Conservation (phyloP, 129 eudicot genomes). For the Lactuca saligna region DNA sequence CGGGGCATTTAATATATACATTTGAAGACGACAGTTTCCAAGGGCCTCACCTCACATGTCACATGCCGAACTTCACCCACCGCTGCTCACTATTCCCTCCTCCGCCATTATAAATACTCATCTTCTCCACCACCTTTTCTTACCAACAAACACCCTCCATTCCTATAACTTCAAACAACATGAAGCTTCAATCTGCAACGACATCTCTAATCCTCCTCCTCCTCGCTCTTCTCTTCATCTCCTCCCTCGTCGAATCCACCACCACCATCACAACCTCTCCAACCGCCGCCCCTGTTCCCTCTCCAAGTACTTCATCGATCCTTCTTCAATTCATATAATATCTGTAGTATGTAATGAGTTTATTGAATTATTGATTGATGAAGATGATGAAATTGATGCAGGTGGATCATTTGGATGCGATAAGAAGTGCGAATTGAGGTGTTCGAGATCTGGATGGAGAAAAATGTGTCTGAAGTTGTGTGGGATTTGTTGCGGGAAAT, state of each 20-base stretch:
- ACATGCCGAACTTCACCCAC: background rate
- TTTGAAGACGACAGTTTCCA: background rate
- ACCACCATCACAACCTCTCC: background rate
- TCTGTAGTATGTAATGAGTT: background rate
- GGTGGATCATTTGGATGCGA: background rate
- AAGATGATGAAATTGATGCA: background rate
- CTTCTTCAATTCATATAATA: too few relatives aligned
- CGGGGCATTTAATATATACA: background rate
- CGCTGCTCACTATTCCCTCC: background rate
- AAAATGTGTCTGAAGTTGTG: slow-evolving; percentile 29
- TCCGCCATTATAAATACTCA: background rate
- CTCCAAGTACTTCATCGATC: background rate
- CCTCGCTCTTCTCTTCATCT: background rate
- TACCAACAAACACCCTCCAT: background rate
- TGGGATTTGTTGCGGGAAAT: slow-evolving; percentile 51
- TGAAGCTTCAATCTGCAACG: background rate
- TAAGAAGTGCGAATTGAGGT: background rate
- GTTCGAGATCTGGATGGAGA: background rate
- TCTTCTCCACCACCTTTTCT: background rate
- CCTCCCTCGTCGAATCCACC: background rate
- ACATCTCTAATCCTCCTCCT: background rate
- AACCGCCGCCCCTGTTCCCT: background rate
- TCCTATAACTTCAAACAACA: background rate
- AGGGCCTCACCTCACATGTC: background rate
- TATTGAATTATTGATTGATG: background rate